A percentile compares a stretch with the other conserved stretches of the same genome.
Evolutionary conservation across 495 filamentous ascomycete genomes (phyloP).

Genomic region (Hypoxylon trugodes): DNA sequence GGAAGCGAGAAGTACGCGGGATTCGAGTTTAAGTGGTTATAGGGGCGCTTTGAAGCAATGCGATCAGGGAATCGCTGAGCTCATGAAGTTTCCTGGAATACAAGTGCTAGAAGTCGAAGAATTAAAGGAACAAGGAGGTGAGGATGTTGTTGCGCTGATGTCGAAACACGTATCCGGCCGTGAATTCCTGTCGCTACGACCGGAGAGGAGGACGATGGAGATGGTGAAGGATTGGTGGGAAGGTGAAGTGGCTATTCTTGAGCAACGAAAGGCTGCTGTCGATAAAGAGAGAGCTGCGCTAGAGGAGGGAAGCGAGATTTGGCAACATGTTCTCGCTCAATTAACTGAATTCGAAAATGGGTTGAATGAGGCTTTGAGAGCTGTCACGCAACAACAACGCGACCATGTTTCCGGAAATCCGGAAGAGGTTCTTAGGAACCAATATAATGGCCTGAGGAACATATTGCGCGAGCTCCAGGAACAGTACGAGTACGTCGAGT

Average conservation of each 20-base stretch:
- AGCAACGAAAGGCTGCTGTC: conserved; percentile 65
- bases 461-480: conserved; percentile 67
- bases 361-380: conserved; percentile 65
- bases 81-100: conserved; percentile 61
- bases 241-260: conserved; percentile 66
- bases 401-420: conserved; percentile 13
- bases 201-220: conserved; percentile 74
- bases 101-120: conserved; percentile 52
- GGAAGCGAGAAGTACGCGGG: conserved; percentile 66
- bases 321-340: conserved; percentile 73
- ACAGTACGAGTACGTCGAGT: conserved; percentile 66
- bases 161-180: conserved; percentile 45
- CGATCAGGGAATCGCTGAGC: conserved; percentile 51
- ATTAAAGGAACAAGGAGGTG: conserved; percentile 32
- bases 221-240: conserved; percentile 83
- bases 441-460: conserved; percentile 64
- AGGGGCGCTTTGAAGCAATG: conserved; percentile 53
- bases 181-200: conserved; percentile 66
- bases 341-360: conserved; percentile 74
- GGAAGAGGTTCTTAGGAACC: conserved; percentile 51
- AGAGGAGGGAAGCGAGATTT: conserved; percentile 83
- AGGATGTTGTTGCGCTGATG: conserved; percentile 36
- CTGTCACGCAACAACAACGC: conserved; percentile 19
- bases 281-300: conserved; percentile 76
- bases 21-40: conserved; percentile 62